These are phyloP conservation scores for Myxozyma melibiosi DNA, from an alignment of 805 yeast genomes.

Conservation along the genomic window DNA sequence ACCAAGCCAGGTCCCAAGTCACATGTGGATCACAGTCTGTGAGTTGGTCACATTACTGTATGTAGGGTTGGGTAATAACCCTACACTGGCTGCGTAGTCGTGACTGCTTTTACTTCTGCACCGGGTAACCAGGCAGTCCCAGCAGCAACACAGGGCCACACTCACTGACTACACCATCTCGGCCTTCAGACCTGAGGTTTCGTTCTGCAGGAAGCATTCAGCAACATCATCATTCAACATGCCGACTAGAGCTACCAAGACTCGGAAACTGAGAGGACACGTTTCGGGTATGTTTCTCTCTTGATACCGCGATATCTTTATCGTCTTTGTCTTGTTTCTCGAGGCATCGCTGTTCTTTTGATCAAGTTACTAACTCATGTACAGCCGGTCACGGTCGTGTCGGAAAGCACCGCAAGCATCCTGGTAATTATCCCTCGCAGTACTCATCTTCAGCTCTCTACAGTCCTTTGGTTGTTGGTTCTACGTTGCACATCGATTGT, in stretches of 20 bases:
- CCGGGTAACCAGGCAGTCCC: background rate
- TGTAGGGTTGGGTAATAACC: background rate
- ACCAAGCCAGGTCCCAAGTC: background rate
- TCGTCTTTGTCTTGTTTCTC: background rate
- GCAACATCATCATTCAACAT: constrained; percentile 21
- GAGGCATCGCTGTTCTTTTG: constrained; percentile 10
- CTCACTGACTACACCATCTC: background rate
- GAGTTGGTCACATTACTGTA: background rate
- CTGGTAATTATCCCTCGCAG: constrained; percentile 49
- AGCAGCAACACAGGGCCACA: background rate
- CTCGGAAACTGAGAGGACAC: constrained; percentile 99
- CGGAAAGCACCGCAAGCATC: constrained; percentile 99
- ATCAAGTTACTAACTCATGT: constrained; percentile 35
- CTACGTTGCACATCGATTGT: too few species aligned
- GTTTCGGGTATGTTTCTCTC: constrained; percentile 85
- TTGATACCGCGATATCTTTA: background rate
- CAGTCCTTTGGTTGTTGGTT: background rate
- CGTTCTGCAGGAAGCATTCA: constrained; percentile 2
- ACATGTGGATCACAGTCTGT: too few species aligned
- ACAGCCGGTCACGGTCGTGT: constrained; percentile 99
- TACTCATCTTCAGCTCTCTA: background rate
- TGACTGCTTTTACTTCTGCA: background rate
- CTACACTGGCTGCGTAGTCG: background rate
- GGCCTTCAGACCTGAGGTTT: background rate
- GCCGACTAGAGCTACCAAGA: constrained; percentile 53